phyloP scores from a whole-genome alignment of 345 rosid genomes.

The Citrus maxima region DNA sequence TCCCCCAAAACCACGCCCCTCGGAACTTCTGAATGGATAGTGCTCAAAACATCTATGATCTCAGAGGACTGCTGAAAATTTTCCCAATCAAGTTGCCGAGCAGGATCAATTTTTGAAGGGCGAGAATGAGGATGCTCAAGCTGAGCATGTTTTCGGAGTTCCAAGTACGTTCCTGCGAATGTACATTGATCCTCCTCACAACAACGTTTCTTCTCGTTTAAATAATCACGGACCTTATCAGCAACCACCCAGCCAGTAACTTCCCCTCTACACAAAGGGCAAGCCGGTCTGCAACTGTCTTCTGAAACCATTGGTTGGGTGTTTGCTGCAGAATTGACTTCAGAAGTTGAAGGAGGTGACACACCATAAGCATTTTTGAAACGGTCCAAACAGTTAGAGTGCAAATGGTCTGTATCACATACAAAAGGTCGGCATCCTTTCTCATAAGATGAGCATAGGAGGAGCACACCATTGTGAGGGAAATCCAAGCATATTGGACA shows the following conservation, averaged over 20 bases:
- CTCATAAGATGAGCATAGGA: conserved; percentile 70
- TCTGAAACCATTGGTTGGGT: conserved; percentile 35
- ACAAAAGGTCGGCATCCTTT: conserved; percentile 90
- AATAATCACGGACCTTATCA: conserved; percentile 66
- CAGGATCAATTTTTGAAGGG: conserved; percentile 88
- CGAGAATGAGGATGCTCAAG: conserved; percentile 82
- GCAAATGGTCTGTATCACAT: conserved; percentile 82
- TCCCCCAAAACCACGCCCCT: conserved; percentile 95
- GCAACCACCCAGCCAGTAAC: conserved; percentile 82
- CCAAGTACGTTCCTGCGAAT: conserved; percentile 61
- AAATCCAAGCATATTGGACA: conserved; percentile 93
- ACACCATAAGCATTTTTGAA: conserved; percentile 72
- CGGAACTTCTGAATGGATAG: conserved; percentile 95
- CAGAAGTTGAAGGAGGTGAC: conserved; percentile 46
- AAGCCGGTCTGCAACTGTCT: conserved; percentile 51
- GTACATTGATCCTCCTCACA: conserved; percentile 73
- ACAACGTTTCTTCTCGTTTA: conserved; percentile 69
- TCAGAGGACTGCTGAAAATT: conserved; percentile 98
- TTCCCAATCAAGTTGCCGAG: conserved; percentile 91
- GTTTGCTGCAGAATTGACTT: conserved; percentile 24
- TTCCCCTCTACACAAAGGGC: conserved; percentile 95
- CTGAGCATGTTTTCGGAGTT: conserved; percentile 69
- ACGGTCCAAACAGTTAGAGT: conserved; percentile 90
- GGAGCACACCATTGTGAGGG: conserved; percentile 91
- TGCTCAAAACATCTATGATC: conserved; percentile 90